A percentile compares a stretch with the other conserved stretches of the same genome.
These are phyloP conservation scores for Aspergillus sp. DNA, from an alignment of 2,329 filamentous ascomycete species.

Conservation along the genomic window DNA sequence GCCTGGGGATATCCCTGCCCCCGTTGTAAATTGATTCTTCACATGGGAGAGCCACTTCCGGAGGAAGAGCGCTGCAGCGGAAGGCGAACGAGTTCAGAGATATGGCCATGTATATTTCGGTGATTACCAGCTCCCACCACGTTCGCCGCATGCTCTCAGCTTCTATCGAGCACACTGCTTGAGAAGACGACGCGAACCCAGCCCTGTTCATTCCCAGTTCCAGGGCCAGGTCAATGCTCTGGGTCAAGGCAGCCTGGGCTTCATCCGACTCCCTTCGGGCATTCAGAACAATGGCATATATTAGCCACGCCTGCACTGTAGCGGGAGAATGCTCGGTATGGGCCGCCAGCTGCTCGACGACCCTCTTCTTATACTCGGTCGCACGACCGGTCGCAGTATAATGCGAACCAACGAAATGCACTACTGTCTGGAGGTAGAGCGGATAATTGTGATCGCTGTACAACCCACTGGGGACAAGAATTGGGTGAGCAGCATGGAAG, in stretches of 20 bases:
- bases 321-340: constrained; percentile 25
- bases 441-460: constrained; percentile 44
- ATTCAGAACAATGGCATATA: constrained; percentile 37
- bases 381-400: constrained; percentile 40
- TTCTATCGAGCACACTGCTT: constrained; percentile 56
- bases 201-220: constrained; percentile 72
- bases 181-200: constrained; percentile 50
- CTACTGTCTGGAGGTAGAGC: constrained; percentile 48
- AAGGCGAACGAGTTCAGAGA: constrained; percentile 49
- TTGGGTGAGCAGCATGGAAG: constrained; percentile 55
- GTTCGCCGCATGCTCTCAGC: constrained; percentile 84
- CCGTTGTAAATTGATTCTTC: constrained; percentile 63
- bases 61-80: constrained; percentile 68
- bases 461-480: constrained; percentile 49
- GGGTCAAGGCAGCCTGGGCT: constrained; percentile 49
- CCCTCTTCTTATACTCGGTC: constrained; percentile 21
- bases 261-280: constrained; percentile 35
- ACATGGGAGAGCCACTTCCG: constrained; percentile 72
- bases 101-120: constrained; percentile 78
- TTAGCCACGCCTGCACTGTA: constrained; percentile 39
- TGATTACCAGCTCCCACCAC: constrained; percentile 80
- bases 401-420: constrained; percentile 55
- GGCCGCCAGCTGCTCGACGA: background rate
- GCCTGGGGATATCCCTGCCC: constrained; percentile 56
- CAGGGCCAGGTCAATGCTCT: constrained; percentile 68